Base-by-base conservation (phyloP, 2,329 filamentous ascomycete genomes). In the Colletotrichum paranaense region DNA sequence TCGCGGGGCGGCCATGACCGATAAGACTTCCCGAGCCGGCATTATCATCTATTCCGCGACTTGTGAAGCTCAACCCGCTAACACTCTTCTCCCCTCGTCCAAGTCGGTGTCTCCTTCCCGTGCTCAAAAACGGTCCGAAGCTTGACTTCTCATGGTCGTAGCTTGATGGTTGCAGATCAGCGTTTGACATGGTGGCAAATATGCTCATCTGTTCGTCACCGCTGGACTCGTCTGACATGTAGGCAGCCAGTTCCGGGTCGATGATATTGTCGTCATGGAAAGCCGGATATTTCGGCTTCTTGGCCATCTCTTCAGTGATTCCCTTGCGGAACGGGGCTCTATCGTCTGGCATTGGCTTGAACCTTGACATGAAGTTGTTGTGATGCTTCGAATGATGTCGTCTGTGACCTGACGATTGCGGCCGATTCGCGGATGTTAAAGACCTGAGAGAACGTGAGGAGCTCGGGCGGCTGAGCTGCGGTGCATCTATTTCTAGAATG, bases 251-350 rank as follows among this genome's bases (percentile, higher is more conserved):
- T 79, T 99, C 97, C 1, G 97, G 97, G 80, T 99, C 97, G 77
- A 99, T 98, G 77, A 99, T 98, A 79, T 97, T 98, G 85, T 99
- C 97, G 79, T 97, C 95, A 81, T 99, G 97, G 78, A 99, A 98
- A n/a, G 95, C 95, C 19, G 95, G 93, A 46, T 98, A 88, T 55
- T 91, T 91, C 8, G 90, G 86, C 75, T 92, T 92, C 75, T 89
- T 91, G 4, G 88, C 85, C 60, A 88, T 84, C 72, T 95, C 92
- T 65, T 97, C 91, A 11, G 86, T 91, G 22, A 88, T 86, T 12
- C 91, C 88, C 72, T 93, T 93, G 67, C 95, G 94, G 76, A 98
- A 98, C 0, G 97, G 97, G 0, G 94, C 96, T 70, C 94, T 90
- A 74, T 98, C 94, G 72, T 97, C 94, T 22, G 91, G 86, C 6